phyloP scores from a whole-genome alignment of 2,329 filamentous ascomycete species.

The Pseudocercospora eumusae region DNA sequence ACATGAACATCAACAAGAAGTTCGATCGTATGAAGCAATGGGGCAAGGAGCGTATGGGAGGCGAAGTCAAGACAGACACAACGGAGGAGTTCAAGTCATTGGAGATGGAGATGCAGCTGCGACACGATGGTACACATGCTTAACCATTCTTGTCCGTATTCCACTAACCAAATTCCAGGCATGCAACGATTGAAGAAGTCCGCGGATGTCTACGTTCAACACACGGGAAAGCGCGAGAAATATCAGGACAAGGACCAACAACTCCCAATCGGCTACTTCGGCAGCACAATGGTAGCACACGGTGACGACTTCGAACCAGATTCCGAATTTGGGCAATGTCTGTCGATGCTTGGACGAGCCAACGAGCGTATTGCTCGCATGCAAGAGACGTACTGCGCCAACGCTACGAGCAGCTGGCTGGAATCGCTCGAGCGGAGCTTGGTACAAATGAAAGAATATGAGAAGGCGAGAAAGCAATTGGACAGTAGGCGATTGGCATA shows the following conservation, averaged over 20 bases:
- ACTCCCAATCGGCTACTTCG: constrained; percentile 75
- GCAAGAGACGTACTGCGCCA: constrained; percentile 78
- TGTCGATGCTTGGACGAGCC: constrained; percentile 76
- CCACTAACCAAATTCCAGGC: constrained; percentile 54
- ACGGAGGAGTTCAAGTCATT: constrained; percentile 89
- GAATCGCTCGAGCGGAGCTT: constrained; percentile 88
- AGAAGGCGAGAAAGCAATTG: constrained; percentile 89
- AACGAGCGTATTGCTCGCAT: constrained; percentile 84
- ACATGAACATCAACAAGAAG: constrained; percentile 72
- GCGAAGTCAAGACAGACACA: constrained; percentile 80
- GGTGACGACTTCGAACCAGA: constrained; percentile 90
- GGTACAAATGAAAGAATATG: constrained; percentile 96
- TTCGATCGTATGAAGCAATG: constrained; percentile 96
- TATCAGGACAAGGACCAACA: constrained; percentile 86
- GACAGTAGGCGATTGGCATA: constrained; percentile 86
- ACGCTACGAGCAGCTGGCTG: constrained; percentile 80
- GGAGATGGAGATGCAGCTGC: constrained; percentile 85
- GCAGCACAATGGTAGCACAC: constrained; percentile 81
- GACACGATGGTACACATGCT: constrained; percentile 71
- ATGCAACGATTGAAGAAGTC: constrained; percentile 88
- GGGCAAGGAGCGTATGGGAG: constrained; percentile 95
- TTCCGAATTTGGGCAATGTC: constrained; percentile 86
- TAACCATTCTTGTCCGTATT: neutral
- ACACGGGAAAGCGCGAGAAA: constrained; percentile 79
- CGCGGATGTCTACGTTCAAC: constrained; percentile 84